Percentiles rank a stretch among this genome's conserved stretches.
Conservation (phyloP, 352 stramenopile genomes). For the Phytopythium ostracodes region DNA sequence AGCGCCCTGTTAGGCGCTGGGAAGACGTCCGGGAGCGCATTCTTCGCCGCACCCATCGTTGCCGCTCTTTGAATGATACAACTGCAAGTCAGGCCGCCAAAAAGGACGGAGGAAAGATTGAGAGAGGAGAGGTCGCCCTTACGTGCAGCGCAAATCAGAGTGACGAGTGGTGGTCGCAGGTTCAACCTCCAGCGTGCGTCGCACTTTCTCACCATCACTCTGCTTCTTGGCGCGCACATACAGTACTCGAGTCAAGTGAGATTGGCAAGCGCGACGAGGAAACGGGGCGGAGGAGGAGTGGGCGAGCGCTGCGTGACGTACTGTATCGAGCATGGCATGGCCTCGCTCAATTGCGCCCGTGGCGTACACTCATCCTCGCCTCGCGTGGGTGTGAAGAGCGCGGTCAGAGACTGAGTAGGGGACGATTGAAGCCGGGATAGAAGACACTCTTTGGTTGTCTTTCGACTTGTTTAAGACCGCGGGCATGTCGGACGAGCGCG, state of each 20-base stretch:
- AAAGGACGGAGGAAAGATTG: background rate
- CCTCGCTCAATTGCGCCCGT: background rate
- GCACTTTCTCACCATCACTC: background rate
- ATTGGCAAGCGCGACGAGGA: background rate
- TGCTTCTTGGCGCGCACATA: background rate
- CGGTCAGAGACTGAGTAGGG: too few species aligned
- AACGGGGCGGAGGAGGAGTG: background rate
- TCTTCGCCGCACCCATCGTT: background rate
- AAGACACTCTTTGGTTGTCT: background rate
- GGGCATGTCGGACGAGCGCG: background rate
- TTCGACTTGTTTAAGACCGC: background rate
- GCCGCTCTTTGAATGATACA: background rate
- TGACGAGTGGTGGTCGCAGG: background rate
- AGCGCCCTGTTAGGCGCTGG: background rate
- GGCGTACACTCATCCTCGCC: background rate
- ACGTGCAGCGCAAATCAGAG: background rate
- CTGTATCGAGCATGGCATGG: too few species aligned
- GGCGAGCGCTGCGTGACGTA: background rate
- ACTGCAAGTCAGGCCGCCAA: too few species aligned
- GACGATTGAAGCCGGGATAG: background rate
- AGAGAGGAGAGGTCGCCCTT: background rate
- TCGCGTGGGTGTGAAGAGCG: background rate
- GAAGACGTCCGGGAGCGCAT: background rate
- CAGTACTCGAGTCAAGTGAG: background rate
- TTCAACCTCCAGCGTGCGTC: background rate